A percentile compares a stretch with the other conserved stretches of the same genome.
These are phyloP conservation scores for Xylaria polymorpha DNA, from an alignment of 2,329 filamentous ascomycete species.

Conservation along the genomic window DNA sequence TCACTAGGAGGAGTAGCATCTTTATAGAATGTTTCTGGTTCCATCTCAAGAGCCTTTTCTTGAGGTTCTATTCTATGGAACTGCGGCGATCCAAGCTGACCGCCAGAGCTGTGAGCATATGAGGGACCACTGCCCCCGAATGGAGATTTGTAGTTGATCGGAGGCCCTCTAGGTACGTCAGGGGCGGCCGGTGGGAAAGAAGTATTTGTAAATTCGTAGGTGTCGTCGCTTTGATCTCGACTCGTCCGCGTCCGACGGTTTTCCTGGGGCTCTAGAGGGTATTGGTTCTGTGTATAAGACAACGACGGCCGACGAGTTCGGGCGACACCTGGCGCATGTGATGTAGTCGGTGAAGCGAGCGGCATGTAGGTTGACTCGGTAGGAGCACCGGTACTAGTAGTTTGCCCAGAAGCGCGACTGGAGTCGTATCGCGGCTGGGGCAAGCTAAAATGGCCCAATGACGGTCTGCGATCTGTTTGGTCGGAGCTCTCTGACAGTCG, in stretches of 20 bases:
- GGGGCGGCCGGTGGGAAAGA: conserved; percentile 64
- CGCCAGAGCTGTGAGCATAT: conserved; percentile 49
- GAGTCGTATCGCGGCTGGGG: conserved; percentile 52
- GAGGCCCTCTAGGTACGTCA: conserved; percentile 70
- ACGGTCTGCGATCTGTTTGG: conserved; percentile 50
- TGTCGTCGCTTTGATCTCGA: conserved; percentile 57
- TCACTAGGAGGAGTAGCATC: conserved; percentile 43
- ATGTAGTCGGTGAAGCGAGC: conserved; percentile 64
- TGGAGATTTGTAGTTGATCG: conserved; percentile 66
- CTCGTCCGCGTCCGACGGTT: conserved; percentile 58
- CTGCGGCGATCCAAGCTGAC: conserved; percentile 48
- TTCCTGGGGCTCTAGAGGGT: conserved; percentile 58
- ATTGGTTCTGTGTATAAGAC: conserved; percentile 58
- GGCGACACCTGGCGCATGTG: conserved; percentile 63
- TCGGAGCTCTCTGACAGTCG: conserved; percentile 54
- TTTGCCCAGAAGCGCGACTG: conserved; percentile 67
- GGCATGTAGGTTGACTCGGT: conserved; percentile 70
- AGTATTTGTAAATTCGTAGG: conserved; percentile 51
- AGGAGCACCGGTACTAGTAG: conserved; percentile 64
- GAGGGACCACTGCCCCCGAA: conserved; percentile 54
- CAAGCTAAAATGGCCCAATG: conserved; percentile 51
- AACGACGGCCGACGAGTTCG: conserved; percentile 70
- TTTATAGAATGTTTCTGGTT: conserved; percentile 52
- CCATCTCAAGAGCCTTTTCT: conserved; percentile 43
- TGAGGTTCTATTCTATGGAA: conserved; percentile 45